Percentiles rank a stretch among this genome's conserved stretches.
These are phyloP conservation scores for Jimgerdemannia flammicorona DNA, from an alignment of 192 early-diverging fungal genomes.

Conservation along the genomic window DNA sequence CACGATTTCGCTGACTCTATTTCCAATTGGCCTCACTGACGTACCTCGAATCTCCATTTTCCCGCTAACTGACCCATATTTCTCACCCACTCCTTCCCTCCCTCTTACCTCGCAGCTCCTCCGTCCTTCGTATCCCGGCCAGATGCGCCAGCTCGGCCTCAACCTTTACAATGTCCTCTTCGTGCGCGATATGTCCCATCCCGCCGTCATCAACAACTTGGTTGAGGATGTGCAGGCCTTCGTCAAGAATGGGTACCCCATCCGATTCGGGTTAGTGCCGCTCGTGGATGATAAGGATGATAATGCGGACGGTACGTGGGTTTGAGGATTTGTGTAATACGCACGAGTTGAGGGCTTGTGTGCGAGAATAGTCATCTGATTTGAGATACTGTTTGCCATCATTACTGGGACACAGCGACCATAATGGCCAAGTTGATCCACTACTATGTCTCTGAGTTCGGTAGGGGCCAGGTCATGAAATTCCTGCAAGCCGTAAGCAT, in stretches of 20 bases:
- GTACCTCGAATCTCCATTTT: no score
- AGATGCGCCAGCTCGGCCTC: constrained; percentile 68
- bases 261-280: constrained; percentile 86
- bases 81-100: no score
- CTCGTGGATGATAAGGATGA: constrained; percentile 41
- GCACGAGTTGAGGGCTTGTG: no score
- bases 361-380: constrained; percentile 11
- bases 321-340: no score
- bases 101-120: constrained; percentile 34
- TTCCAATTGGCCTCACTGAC: no score
- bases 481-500: constrained; percentile 34
- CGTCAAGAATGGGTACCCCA: constrained; percentile 66
- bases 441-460: constrained; percentile 30
- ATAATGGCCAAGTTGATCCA: constrained; percentile 33
- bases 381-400: constrained; percentile 1
- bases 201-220: constrained; percentile 48
- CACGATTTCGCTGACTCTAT: background rate
- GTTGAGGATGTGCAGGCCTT: constrained; percentile 60
- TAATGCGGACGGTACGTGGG: constrained; percentile 20
- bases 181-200: constrained; percentile 64
- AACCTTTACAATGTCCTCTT: constrained; percentile 79
- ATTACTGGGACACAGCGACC: constrained; percentile 23
- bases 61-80: no score
- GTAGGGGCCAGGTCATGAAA: constrained; percentile 15
- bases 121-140: constrained; percentile 60